Evolutionary conservation across 306 rosid genomes (phyloP), one percentile per base, ranked within the genome.

Genomic region (Vigna radiata): DNA sequence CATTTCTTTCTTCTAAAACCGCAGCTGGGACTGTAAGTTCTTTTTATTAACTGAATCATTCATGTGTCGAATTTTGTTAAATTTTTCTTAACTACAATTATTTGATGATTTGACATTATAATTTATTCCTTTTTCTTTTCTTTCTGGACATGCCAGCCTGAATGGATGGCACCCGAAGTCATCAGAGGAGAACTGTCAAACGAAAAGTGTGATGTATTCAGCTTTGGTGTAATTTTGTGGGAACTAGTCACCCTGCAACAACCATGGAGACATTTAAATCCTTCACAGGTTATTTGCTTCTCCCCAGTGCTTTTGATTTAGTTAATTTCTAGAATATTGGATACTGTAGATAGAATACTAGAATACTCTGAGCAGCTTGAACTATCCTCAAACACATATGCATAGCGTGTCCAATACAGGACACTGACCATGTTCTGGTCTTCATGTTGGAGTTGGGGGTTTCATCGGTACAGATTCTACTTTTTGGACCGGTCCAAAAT

Each of bases 151-250:
- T 48, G 54, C 54, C 69, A 87, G 90, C 90, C 98, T 43, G 98
- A 92, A 83, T 94, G 98, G 98, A 92, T 94, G 98, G 98, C 98
- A 68, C 98, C 98, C 39, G 98, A 94, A 90, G 98, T 94, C 76
- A 92, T 94, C 78, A 90, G 91, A 52, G 89, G 91, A 48, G 96
- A 94, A 77, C 93, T 64, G 6, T 94, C 98, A 83, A 88, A 92
- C 70, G 98, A 94, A 87, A 94, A 91, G 76, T 89, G 93, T 18
- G 98, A 94, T 73, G 87, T 91, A 74, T 94, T 90, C 90, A 94
- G 98, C 91, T 94, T 90, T 80, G 98, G 92, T 73, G 91, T 94
- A 59, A 90, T 94, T 74, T 87, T 94, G 87, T 94, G 98, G 98
- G 98, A 94, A 88, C 85, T 92, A 29, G 86, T 88, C 67, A 94